Evolutionary conservation across 1,139 yeast genomes (phyloP), one percentile per base, ranked within the genome.

Genomic region (Candida smagusa): DNA sequence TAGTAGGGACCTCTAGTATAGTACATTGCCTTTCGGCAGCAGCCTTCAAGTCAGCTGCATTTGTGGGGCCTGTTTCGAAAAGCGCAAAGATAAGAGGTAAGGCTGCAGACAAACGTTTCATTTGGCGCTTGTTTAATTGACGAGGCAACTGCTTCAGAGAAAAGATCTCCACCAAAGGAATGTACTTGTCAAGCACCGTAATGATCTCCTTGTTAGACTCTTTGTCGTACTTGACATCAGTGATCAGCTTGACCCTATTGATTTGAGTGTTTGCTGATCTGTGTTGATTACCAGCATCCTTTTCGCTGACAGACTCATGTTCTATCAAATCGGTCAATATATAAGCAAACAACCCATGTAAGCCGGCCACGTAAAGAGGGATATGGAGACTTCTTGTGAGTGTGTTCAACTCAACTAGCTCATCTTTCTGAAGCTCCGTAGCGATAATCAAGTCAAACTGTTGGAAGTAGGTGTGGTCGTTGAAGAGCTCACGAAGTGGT

Each of bases 341-440:
- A 53, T 79, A 86, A 1, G 96, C 97, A 56, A 77, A 88, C 57
- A 89, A 64, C 0, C 98, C 98, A 56, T 84, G 85, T 7, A 80
- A 56, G 0, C 83, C 84, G 0, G 87, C 65, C 4, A 77, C 72
- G 56, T 86, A 88, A 30, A 92, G 66, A 2, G 95, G 87, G 25
- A 81, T 74, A 24, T 67, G 66, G 22, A 72, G 63, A 2, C 53
- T 40, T 47, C 97, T 73, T 2, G 90, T 72, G 21, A 72, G 58
- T 0, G 52, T 50, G 53, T 88, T 86, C 27, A 84, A 49, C 12
- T 52, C 44, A 7, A 63, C 39, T 9, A 78, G 60, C 28, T 79
- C 72, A 0, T 46, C 34, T 35, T 71, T 70, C 6, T 54, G 48
- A 22, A 84, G 56, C 43, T 87, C 95, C 0, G 96, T 84, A 1